Percentiles rank a stretch among this genome's conserved stretches.
phyloP scores from a whole-genome alignment of 345 rosid species.

The Euphorbia pulcherrima region DNA sequence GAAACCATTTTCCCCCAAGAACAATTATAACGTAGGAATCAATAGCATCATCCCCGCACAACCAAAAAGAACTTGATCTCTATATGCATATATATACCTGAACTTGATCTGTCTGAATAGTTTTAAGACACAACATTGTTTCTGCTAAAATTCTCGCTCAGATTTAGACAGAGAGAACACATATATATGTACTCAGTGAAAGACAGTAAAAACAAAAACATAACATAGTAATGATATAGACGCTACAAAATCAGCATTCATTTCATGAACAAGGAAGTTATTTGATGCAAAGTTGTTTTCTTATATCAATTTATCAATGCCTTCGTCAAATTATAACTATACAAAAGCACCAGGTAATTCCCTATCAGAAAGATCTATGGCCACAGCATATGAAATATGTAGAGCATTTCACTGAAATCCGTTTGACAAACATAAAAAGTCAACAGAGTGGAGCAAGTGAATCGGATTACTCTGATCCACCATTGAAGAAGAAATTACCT shows the following conservation, averaged over 20 bases:
- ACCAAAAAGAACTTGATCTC: not conserved
- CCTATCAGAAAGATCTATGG: not conserved
- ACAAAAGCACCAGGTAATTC: not conserved
- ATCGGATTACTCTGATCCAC: not conserved
- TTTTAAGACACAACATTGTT: not conserved
- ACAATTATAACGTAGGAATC: not conserved
- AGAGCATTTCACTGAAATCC: not conserved
- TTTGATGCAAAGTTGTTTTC: not conserved
- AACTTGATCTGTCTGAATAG: too few species aligned
- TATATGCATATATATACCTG: too few species aligned
- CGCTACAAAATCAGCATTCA: not conserved
- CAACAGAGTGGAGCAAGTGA: too few species aligned
- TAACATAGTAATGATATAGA: not conserved
- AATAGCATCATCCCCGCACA: not conserved
- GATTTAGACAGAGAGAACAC: not conserved
- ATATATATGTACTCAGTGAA: not conserved
- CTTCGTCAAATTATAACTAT: not conserved
- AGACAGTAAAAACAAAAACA: not conserved
- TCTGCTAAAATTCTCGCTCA: not conserved
- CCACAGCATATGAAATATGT: not conserved
- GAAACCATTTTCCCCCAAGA: not conserved
- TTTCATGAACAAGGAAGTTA: not conserved
- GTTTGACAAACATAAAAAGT: not conserved
- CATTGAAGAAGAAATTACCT: constrained; percentile 38
- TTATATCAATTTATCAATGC: not conserved